Percentiles rank a stretch among this genome's conserved stretches.
Evolutionary conservation across 768 basidiomycete species (phyloP).

Genomic region (Gloeopeniophorella convolvens): DNA sequence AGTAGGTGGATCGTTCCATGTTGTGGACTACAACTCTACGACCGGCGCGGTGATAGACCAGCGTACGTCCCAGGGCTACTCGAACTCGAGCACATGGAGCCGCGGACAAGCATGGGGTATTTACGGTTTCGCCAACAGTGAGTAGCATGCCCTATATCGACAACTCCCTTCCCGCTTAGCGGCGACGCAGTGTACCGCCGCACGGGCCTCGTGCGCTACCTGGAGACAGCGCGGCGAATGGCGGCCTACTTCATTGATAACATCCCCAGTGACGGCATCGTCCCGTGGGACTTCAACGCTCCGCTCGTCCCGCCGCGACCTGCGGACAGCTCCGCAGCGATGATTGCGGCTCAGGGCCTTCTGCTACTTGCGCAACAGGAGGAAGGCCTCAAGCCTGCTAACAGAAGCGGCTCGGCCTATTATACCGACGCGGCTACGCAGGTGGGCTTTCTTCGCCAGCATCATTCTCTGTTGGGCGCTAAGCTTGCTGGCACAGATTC

Average conservation of each 20-base stretch:
- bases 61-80: constrained; percentile 56
- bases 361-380: constrained; percentile 45
- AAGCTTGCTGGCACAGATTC: constrained; percentile 1
- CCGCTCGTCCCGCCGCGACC: constrained; percentile 50
- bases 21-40: constrained; percentile 60
- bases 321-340: constrained; percentile 67
- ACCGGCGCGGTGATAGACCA: constrained; percentile 54
- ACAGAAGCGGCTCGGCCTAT: constrained; percentile 27
- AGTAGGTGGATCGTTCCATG: constrained; percentile 38
- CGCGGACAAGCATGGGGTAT: constrained; percentile 70
- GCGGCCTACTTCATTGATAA: constrained; percentile 55
- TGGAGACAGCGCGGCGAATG: constrained; percentile 52
- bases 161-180: neutral
- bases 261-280: constrained; percentile 52
- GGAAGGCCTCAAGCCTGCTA: constrained; percentile 28
- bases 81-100: constrained; percentile 63
- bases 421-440: constrained; percentile 47
- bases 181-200: constrained; percentile 47
- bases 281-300: constrained; percentile 78
- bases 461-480: neutral
- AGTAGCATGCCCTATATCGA: constrained; percentile 22
- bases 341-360: constrained; percentile 53
- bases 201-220: constrained; percentile 44
- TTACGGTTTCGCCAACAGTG: constrained; percentile 65
- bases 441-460: constrained; percentile 26